Conservation (phyloP, 768 basidiomycete genomes). For the Agaricus blazei region DNA sequence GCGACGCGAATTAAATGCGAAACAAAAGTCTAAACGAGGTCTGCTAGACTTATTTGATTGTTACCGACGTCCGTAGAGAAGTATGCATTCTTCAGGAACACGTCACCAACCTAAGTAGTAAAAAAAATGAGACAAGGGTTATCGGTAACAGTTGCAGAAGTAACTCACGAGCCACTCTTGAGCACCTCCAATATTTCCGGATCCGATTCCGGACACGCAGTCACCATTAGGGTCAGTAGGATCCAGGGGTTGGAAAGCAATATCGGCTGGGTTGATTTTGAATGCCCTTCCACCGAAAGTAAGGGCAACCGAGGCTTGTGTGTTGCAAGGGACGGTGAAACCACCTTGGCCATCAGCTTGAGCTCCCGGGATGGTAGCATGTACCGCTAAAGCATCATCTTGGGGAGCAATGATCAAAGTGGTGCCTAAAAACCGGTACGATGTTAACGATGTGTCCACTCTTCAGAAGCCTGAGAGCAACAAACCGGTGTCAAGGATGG, state of each 20-base stretch:
- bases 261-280: conserved; percentile 51
- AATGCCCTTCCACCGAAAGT: conserved; percentile 59
- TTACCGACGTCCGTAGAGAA: conserved; percentile 31
- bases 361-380: conserved; percentile 55
- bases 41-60: conserved; percentile 29
- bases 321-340: conserved; percentile 66
- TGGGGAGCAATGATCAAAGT: conserved; percentile 11
- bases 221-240: conserved; percentile 41
- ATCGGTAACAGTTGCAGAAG: conserved; percentile 6
- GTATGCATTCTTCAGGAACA: conserved; percentile 38
- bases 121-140: background rate
- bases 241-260: conserved; percentile 49
- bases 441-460: conserved; percentile 1
- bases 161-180: conserved; percentile 58
- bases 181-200: conserved; percentile 44
- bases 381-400: conserved; percentile 51
- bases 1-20: background rate
- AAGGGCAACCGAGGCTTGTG: conserved; percentile 46
- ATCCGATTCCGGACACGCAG: conserved; percentile 58
- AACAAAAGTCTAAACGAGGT: conserved; percentile 10
- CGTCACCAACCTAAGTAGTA: conserved; percentile 28
- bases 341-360: conserved; percentile 29
- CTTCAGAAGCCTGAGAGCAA: background rate
- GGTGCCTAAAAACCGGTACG: conserved; percentile 8
- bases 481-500: conserved; percentile 60